Evolutionary conservation across 768 basidiomycete genomes (phyloP).

Genomic region (Floccularia luteovirens): DNA sequence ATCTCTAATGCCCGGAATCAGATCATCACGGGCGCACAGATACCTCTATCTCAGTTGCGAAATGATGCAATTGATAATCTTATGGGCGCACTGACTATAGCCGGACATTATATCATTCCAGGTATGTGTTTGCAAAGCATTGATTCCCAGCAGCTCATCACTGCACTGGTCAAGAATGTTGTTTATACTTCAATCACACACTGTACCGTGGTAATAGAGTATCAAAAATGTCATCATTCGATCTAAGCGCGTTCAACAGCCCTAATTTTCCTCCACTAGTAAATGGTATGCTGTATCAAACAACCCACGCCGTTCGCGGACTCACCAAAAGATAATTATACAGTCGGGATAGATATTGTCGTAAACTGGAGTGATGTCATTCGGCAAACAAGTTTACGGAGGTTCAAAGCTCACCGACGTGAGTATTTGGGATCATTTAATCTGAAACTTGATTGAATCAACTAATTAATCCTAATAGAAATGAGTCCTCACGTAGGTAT

Average conservation of each 20-base stretch:
- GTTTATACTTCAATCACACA: conserved; percentile 85
- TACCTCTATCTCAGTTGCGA: conserved; percentile 83
- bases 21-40: conserved; percentile 92
- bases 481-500: conserved; percentile 79
- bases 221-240: conserved; percentile 75
- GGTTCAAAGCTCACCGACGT: conserved; percentile 82
- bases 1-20: conserved; percentile 14
- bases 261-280: conserved; percentile 81
- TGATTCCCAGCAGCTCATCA: neutral
- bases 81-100: conserved; percentile 81
- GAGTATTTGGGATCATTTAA: conserved; percentile 4
- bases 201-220: conserved; percentile 84
- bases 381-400: conserved; percentile 69
- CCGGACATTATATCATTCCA: conserved; percentile 88
- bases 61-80: conserved; percentile 94
- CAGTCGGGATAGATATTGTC: conserved; percentile 85
- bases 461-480: conserved; percentile 28
- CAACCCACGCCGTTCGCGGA: neutral
- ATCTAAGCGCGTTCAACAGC: conserved; percentile 77
- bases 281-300: conserved; percentile 46
- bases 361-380: conserved; percentile 89
- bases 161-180: conserved; percentile 50
- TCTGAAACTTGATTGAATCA: neutral
- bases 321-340: conserved; percentile 5
- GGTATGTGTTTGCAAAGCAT: conserved; percentile 32